Percentiles rank a stretch among this genome's conserved stretches.
These are phyloP conservation scores for Phytophthora crassamura DNA, from an alignment of 352 stramenopile species.

Conservation along the genomic window DNA sequence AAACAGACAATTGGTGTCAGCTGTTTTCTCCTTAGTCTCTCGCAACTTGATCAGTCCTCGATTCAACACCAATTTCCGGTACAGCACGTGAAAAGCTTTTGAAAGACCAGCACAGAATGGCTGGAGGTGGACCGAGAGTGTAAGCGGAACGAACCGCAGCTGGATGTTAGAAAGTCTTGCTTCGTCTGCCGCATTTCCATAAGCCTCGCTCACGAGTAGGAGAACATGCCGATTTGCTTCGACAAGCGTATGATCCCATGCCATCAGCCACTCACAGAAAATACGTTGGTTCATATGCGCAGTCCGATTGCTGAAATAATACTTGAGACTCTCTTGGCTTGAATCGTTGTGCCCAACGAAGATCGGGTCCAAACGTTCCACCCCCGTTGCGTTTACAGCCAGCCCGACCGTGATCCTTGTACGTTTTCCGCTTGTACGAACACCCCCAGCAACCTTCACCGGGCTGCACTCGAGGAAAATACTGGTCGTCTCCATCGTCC, in stretches of 20 bases:
- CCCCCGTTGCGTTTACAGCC: slow-evolving; percentile 20
- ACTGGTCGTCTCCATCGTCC: slow-evolving; percentile 24
- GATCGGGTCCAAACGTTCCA: slow-evolving; percentile 15
- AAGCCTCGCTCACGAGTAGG: slow-evolving; percentile 17
- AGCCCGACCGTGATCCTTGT: slow-evolving; percentile 22
- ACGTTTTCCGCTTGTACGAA: not conserved
- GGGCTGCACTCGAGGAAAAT: slow-evolving; percentile 23
- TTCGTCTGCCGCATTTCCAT: slow-evolving; percentile 8
- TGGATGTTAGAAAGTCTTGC: slow-evolving; percentile 17
- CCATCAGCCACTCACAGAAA: slow-evolving; percentile 11
- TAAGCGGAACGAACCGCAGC: slow-evolving; percentile 18
- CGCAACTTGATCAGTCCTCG: slow-evolving; percentile 13
- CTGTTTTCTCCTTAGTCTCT: not conserved
- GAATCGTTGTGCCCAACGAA: slow-evolving; percentile 18
- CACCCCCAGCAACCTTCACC: not conserved
- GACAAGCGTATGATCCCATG: slow-evolving; percentile 17
- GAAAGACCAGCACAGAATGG: slow-evolving; percentile 20
- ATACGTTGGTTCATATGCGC: slow-evolving; percentile 19
- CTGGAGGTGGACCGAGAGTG: slow-evolving; percentile 6
- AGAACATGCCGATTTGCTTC: slow-evolving; percentile 18
- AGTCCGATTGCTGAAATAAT: slow-evolving; percentile 16
- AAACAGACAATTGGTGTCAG: not conserved
- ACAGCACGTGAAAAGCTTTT: slow-evolving; percentile 25
- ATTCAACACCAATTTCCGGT: slow-evolving; percentile 17
- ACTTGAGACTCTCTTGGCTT: not conserved